Evolutionary conservation across 108 stramenopile species (phyloP).

Genomic region (Skeletonema marinoi): DNA sequence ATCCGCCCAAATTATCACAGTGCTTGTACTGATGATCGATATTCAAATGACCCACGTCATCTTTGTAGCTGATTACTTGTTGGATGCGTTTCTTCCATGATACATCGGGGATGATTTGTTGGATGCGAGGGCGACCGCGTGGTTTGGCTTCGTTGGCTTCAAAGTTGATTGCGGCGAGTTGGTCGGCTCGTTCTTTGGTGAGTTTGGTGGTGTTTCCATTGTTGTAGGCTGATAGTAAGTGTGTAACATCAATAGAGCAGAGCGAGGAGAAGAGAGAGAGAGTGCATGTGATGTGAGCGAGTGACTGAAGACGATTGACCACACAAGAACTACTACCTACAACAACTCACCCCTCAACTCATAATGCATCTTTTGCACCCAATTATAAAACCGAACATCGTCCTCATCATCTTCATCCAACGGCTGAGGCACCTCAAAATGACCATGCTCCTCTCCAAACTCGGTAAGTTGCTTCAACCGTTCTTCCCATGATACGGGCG

Average conservation of each 20-base stretch:
- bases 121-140: slow-evolving; percentile 1
- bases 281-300: not conserved
- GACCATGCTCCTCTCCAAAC: slow-evolving; percentile 4
- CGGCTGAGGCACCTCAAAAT: slow-evolving; percentile 26
- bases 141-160: slow-evolving; percentile 20
- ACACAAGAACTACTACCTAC: not conserved
- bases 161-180: slow-evolving; percentile 59
- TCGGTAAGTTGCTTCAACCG: slow-evolving; percentile 19
- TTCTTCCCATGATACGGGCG: slow-evolving; percentile 20
- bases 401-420: slow-evolving; percentile 2
- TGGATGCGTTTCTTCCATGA: slow-evolving; percentile 17
- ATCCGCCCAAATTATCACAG: slow-evolving; percentile 23
- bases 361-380: slow-evolving; percentile 19
- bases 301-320: not conserved
- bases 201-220: slow-evolving; percentile 34
- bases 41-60: slow-evolving; percentile 18
- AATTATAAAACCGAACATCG: slow-evolving; percentile 14
- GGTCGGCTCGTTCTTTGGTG: slow-evolving; percentile 55
- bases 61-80: slow-evolving; percentile 9
- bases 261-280: not conserved
- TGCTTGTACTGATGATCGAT: slow-evolving; percentile 28
- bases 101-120: slow-evolving; percentile 10
- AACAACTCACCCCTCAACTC: slow-evolving; percentile 23
- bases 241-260: not conserved
- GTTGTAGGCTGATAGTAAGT: slow-evolving; percentile 42